These are phyloP conservation scores for Metschnikowia gelsemii DNA, from an alignment of 805 yeast species.

Conservation along the genomic window DNA sequence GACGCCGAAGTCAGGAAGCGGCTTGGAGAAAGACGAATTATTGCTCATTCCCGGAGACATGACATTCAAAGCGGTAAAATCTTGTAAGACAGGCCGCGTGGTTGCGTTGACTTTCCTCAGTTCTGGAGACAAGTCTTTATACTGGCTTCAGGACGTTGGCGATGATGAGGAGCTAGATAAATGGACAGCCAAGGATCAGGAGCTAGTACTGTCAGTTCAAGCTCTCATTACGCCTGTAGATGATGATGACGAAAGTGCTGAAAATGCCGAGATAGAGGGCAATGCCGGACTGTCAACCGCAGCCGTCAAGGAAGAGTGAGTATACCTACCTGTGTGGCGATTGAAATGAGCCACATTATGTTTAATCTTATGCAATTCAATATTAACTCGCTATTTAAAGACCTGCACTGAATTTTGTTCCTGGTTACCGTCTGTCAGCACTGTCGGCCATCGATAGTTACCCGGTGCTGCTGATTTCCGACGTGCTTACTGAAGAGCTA, in stretches of 20 bases:
- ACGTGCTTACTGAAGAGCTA: slow-evolving; percentile 32
- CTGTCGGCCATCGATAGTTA: slow-evolving; percentile 6
- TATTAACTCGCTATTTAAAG: background rate
- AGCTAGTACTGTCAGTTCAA: slow-evolving; percentile 32
- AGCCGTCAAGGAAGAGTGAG: slow-evolving; percentile 9
- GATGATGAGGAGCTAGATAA: slow-evolving; percentile 58
- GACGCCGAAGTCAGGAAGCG: slow-evolving; percentile 60
- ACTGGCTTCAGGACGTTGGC: slow-evolving; percentile 78
- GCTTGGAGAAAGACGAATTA: slow-evolving; percentile 56
- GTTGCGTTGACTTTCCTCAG: slow-evolving; percentile 62
- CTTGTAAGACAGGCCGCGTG: slow-evolving; percentile 77
- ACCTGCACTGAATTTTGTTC: slow-evolving; percentile 3
- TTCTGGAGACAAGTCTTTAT: slow-evolving; percentile 58
- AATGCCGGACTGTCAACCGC: too few species aligned
- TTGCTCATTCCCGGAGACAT: slow-evolving; percentile 85
- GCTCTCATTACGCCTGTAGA: slow-evolving; percentile 18
- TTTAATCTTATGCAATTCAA: background rate
- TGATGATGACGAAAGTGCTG: slow-evolving; percentile 19
- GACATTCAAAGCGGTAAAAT: slow-evolving; percentile 64
- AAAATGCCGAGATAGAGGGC: too few species aligned
- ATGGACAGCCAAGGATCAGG: slow-evolving; percentile 59
- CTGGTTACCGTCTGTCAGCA: too few species aligned
- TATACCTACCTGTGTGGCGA: too few species aligned
- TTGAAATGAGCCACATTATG: too few species aligned
- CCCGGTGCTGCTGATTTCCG: slow-evolving; percentile 22